A percentile compares a stretch with the other conserved stretches of the same genome.
phyloP scores from a whole-genome alignment of 306 rosid genomes.

The Quercus cerris region DNA sequence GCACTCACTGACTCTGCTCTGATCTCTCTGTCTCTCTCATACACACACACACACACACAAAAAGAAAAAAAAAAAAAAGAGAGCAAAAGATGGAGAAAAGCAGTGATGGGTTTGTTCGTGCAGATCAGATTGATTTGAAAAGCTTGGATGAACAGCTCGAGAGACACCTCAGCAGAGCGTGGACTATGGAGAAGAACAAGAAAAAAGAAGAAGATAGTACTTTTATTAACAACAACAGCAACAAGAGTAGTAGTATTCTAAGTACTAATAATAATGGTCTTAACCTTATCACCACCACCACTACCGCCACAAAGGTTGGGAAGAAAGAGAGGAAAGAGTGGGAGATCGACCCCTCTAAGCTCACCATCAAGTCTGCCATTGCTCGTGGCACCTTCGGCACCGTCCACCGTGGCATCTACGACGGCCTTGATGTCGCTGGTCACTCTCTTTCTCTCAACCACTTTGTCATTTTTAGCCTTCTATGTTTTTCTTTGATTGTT shows the following conservation, averaged over 20 bases:
- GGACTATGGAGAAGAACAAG: constrained; percentile 77
- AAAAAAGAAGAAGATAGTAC: constrained; percentile 37
- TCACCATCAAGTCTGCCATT: constrained; percentile 69
- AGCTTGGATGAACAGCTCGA: constrained; percentile 95
- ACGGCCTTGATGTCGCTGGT: constrained; percentile 93
- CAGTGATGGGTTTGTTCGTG: constrained; percentile 88
- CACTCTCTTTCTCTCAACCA: neutral
- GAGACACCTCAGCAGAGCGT: constrained; percentile 73
- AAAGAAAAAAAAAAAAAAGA: neutral
- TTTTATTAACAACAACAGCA: neutral
- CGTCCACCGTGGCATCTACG: constrained; percentile 91
- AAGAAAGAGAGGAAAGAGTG: constrained; percentile 71
- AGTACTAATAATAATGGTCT: constrained; percentile 4
- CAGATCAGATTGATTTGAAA: constrained; percentile 99
- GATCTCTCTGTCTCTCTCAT: neutral
- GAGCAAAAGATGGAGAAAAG: constrained; percentile 60
- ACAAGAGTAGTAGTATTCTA: neutral
- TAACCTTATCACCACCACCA: neutral
- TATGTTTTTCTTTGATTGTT: constrained; percentile 10
- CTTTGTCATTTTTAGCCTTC: neutral
- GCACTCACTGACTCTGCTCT: neutral
- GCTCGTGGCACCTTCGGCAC: constrained; percentile 95
- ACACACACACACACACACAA: too few relatives aligned
- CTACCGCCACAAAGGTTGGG: neutral
- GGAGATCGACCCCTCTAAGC: constrained; percentile 95